These are phyloP conservation scores for Leucocoprinus leucothites DNA, from an alignment of 768 basidiomycete genomes.

Conservation along the genomic window DNA sequence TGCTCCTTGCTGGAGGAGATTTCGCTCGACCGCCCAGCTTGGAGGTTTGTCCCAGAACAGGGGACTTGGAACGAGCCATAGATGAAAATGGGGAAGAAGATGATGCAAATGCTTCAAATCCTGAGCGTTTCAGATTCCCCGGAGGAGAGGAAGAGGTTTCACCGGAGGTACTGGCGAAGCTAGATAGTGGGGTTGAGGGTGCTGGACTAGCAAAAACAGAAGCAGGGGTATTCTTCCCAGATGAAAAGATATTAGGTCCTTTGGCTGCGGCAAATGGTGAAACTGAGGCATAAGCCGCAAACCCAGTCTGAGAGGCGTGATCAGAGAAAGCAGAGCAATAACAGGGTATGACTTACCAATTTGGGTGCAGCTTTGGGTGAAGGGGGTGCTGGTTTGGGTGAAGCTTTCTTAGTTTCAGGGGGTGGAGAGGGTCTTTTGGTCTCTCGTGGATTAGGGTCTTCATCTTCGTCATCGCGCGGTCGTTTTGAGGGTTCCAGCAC, in stretches of 20 bases:
- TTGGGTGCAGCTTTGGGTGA: conserved; percentile 31
- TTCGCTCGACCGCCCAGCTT: conserved; percentile 43
- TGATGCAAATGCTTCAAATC: conserved; percentile 31
- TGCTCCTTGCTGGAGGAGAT: conserved; percentile 51
- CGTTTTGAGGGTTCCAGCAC: conserved; percentile 49
- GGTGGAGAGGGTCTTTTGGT: conserved; percentile 65
- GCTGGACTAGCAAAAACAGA: conserved; percentile 11
- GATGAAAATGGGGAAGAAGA: conserved; percentile 28
- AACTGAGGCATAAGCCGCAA: conserved; percentile 76
- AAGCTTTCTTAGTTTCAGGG: conserved; percentile 48
- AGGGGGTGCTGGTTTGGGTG: conserved; percentile 28
- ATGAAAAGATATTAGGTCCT: conserved; percentile 55
- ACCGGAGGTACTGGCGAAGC: conserved; percentile 1
- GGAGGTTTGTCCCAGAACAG: conserved; percentile 39
- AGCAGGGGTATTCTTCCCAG: conserved; percentile 31
- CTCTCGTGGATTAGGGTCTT: conserved; percentile 61
- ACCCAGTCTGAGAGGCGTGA: conserved; percentile 50
- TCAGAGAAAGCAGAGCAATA: conserved; percentile 1
- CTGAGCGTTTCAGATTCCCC: conserved; percentile 29
- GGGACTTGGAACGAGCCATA: conserved; percentile 48
- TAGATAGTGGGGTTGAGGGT: conserved; percentile 16
- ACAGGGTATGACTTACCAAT: conserved; percentile 37
- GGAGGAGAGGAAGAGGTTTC: conserved; percentile 16
- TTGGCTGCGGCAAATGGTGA: conserved; percentile 77
- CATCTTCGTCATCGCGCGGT: conserved; percentile 58